Percentiles rank a stretch among this genome's conserved stretches.
phyloP scores from a whole-genome alignment of 805 yeast genomes.

The Pichia gijzeniarum region DNA sequence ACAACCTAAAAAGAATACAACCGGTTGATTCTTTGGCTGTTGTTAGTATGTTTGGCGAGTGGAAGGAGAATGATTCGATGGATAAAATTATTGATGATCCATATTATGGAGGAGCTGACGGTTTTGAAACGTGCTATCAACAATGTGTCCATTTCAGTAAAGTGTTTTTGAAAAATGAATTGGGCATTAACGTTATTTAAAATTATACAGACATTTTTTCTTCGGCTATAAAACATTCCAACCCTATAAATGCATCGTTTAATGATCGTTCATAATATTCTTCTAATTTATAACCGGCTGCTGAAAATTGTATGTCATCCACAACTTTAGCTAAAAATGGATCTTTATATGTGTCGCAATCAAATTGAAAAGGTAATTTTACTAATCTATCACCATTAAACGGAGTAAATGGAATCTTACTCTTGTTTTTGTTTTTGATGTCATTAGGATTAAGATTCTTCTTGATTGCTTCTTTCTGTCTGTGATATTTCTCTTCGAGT shows the following conservation, averaged over 20 bases:
- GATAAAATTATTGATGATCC: slow-evolving; percentile 76
- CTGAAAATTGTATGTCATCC: slow-evolving; percentile 60
- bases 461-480: slow-evolving; percentile 25
- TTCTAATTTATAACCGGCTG: slow-evolving; percentile 77
- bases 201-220: slow-evolving; percentile 34
- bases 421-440: slow-evolving; percentile 18
- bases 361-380: slow-evolving; percentile 40
- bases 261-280: slow-evolving; percentile 68
- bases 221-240: slow-evolving; percentile 70
- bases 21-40: slow-evolving; percentile 46
- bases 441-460: slow-evolving; percentile 23
- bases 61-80: slow-evolving; percentile 49
- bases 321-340: slow-evolving; percentile 41
- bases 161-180: slow-evolving; percentile 53
- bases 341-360: slow-evolving; percentile 43
- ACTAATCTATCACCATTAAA: slow-evolving; percentile 81
- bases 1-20: slow-evolving; percentile 42
- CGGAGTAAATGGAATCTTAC: slow-evolving; percentile 73
- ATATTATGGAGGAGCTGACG: slow-evolving; percentile 81
- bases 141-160: slow-evolving; percentile 74
- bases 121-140: slow-evolving; percentile 72
- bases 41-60: slow-evolving; percentile 73
- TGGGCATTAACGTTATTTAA: slow-evolving; percentile 5
- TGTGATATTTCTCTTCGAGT: slow-evolving; percentile 24
- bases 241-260: slow-evolving; percentile 84